Evolutionary conservation across 495 filamentous ascomycete genomes (phyloP), one percentile per base, ranked within the genome.

Genomic region (Penicillium egyptiacum): DNA sequence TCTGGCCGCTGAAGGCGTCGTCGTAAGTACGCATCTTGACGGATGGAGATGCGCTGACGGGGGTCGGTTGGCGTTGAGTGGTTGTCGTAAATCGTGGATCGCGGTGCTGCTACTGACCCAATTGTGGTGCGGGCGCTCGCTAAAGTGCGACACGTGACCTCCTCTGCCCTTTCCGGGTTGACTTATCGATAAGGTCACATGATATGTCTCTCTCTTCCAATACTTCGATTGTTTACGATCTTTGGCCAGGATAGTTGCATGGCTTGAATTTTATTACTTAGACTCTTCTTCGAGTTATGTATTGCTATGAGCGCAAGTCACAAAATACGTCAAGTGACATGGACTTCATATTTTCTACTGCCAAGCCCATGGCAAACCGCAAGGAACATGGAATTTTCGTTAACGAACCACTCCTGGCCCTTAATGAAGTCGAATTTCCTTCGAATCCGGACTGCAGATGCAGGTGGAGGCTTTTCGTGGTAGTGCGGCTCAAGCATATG

Each of bases 1-100:
- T 92, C 84, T 92, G 87, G 76, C 92, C 92, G 81, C 87, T 91
- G 88, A 97, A 97, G 71, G 87, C 85, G 80, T 97, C 92, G 84
- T 96, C 91, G 91, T 96, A 97, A 79, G 91, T 96, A 84, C 90
- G 88, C 91, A 96, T 96, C 75, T 79, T 90, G 86, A 81, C 80
- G 82, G 82, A 74, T 61, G 67, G 63, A 61, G 75, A 79, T 79
- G 76, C 75, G 75, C 71, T 69, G 72, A 74, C 73, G 72, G 69
- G 68, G 70, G 68, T 73, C 71, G 73, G 66, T 78, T 78, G 73
- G 72, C 75, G 76, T 76, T 78, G 69, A 75, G 75, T 76, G 74
- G 70, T 79, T 70, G 68, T 77, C 70, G 72, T 72, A 72, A 75
- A 66, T 69, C 74, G 74, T 69, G 70, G 69, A 70, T 69, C 71